Percentiles rank a stretch among this genome's conserved stretches.
phyloP scores from a whole-genome alignment of 2,329 filamentous ascomycete genomes.

The Fusarium nematophilum region DNA sequence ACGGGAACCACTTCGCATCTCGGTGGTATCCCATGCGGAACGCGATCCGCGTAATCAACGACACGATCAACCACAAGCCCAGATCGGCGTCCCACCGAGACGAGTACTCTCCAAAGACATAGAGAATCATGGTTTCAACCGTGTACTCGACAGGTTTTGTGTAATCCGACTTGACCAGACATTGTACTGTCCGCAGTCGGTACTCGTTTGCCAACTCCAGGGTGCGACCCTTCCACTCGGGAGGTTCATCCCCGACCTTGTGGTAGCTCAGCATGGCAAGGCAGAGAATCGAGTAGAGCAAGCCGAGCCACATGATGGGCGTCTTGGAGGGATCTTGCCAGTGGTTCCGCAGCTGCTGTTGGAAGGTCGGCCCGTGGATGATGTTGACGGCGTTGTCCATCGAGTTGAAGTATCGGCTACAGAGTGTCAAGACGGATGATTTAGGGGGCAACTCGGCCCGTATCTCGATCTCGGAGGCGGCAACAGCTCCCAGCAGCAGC shows the following conservation, averaged over 20 bases:
- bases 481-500: conserved; percentile 80
- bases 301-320: conserved; percentile 80
- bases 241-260: conserved; percentile 82
- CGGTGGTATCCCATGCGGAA: conserved; percentile 82
- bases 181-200: conserved; percentile 79
- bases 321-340: conserved; percentile 81
- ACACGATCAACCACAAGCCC: conserved; percentile 70
- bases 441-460: conserved; percentile 83
- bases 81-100: conserved; percentile 79
- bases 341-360: conserved; percentile 73
- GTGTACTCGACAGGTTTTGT: conserved; percentile 80
- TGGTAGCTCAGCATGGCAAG: conserved; percentile 83
- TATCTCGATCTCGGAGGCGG: conserved; percentile 80
- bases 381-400: conserved; percentile 77
- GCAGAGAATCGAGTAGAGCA: conserved; percentile 81
- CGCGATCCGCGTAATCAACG: conserved; percentile 66
- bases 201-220: conserved; percentile 73
- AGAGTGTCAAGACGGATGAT: conserved; percentile 83
- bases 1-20: conserved; percentile 79
- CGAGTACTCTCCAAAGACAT: conserved; percentile 80
- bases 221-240: conserved; percentile 77
- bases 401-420: conserved; percentile 91
- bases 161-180: conserved; percentile 80
- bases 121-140: conserved; percentile 81
- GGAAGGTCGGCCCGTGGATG: conserved; percentile 86